These are phyloP conservation scores for Pleurozium schreberi DNA, from an alignment of 225 moss, liverwort and hornwort genomes.

Conservation along the genomic window DNA sequence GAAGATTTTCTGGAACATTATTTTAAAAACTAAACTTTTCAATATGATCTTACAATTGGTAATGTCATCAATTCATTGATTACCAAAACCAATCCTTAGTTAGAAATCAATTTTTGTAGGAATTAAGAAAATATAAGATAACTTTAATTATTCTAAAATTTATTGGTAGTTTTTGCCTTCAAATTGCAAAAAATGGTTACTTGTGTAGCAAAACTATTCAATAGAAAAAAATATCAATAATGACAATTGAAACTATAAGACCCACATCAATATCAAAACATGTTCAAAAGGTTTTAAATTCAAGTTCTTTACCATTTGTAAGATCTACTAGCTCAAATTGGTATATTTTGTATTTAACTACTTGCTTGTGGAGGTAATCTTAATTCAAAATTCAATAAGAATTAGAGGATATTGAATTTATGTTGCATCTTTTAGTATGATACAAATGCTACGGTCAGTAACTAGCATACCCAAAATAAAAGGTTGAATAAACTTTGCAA, in stretches of 20 bases:
- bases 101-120: not conserved
- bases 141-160: rapidly evolving
- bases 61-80: not conserved
- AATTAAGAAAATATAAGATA: not conserved
- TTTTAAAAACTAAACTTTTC: rapidly evolving
- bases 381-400: not conserved
- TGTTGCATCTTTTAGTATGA: not conserved
- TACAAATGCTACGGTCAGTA: not conserved
- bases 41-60: not conserved
- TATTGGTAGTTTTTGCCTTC: rapidly evolving
- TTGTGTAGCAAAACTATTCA: not conserved
- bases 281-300: rapidly evolving
- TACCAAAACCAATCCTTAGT: not conserved
- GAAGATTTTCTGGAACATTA: too few species aligned
- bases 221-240: not conserved
- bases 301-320: not conserved
- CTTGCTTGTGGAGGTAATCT: rapidly evolving
- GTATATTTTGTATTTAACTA: not conserved
- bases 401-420: not conserved
- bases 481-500: not conserved
- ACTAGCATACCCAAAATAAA: not conserved
- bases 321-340: not conserved
- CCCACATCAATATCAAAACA: rapidly evolving
- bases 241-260: not conserved
- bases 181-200: rapidly evolving